Base-by-base conservation (phyloP, 139 green algal genomes). In the Haematococcus lacustris region DNA sequence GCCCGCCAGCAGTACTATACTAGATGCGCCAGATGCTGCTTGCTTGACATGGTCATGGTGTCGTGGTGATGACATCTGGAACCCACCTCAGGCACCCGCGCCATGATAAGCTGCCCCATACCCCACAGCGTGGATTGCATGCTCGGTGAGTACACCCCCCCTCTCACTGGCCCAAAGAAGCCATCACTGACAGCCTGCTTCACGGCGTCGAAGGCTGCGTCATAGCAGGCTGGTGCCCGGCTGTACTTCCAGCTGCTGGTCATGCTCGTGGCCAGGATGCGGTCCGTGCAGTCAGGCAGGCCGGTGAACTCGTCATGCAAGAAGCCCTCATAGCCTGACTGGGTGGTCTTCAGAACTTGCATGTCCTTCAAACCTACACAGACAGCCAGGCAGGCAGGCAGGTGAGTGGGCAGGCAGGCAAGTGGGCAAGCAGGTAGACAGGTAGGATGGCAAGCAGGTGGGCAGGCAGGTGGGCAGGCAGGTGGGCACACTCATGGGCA, bases 321-420 rank as follows among this genome's bases (percentile, higher is more conserved):
- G 81, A 90, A 97, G 38, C 91, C 90, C 63, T 86, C 87, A 81
- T 98, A 98, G 13, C 94, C 95, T 33, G 85, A 93, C 85, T 98
- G 94, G 1, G 94, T 95, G 25, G 92, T 96, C 78, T 97, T 97
- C 1, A 96, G 81, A 50, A 97, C 82, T 35, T 75, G 68, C 51
- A 74, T 35, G 9, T 79, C 73, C 38, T 73, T 73, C 1, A 79
- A 7, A 5, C 73, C 73, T 74, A 47, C 6, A 68, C 40, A 62
- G 33, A 41, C 7, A 28, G n/a, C n/a, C n/a, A n/a, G n/a, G n/a
- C n/a, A n/a, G n/a, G n/a, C n/a, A n/a, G n/a, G n/a, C n/a, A n/a
- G n/a, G n/a, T n/a, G n/a, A n/a, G n/a, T n/a, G n/a, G n/a, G n/a
- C n/a, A n/a, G n/a, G n/a, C n/a, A n/a, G n/a, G n/a, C n/a, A n/a